Percentiles rank a stretch among this genome's conserved stretches.
phyloP scores from a whole-genome alignment of 768 basidiomycete species.

The Steccherinum ochraceum region DNA sequence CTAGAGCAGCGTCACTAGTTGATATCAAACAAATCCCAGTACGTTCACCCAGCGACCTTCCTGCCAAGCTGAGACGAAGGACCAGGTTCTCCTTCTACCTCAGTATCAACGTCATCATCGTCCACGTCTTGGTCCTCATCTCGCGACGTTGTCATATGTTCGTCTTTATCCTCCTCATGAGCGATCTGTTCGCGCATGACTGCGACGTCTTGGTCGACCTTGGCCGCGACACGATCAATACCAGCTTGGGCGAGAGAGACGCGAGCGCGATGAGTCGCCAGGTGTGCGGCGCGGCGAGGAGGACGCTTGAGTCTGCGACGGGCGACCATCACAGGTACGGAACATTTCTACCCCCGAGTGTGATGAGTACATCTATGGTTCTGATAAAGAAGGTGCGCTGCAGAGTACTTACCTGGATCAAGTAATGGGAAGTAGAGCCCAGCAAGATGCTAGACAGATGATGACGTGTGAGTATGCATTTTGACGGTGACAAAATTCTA shows the following conservation, averaged over 20 bases:
- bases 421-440: slow-evolving; percentile 92
- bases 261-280: slow-evolving; percentile 73
- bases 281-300: slow-evolving; percentile 72
- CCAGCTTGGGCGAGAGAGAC: slow-evolving; percentile 84
- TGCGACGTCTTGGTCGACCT: slow-evolving; percentile 82
- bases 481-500: slow-evolving; percentile 16
- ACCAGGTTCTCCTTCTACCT: slow-evolving; percentile 17
- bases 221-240: slow-evolving; percentile 81
- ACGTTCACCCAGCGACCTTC: slow-evolving; percentile 3
- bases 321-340: slow-evolving; percentile 93
- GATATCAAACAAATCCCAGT: no score
- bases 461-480: background rate
- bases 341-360: slow-evolving; percentile 58
- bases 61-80: slow-evolving; percentile 6
- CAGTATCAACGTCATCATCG: slow-evolving; percentile 19
- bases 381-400: background rate
- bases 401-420: slow-evolving; percentile 56
- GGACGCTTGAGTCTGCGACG: slow-evolving; percentile 87
- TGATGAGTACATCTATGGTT: background rate
- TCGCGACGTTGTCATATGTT: background rate
- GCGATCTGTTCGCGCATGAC: slow-evolving; percentile 74
- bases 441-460: slow-evolving; percentile 64
- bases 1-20: no score
- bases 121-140: slow-evolving; percentile 9
- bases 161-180: slow-evolving; percentile 47